Base-by-base conservation (phyloP, 2,329 filamentous ascomycete genomes). In the Colletotrichum chlorophyti region DNA sequence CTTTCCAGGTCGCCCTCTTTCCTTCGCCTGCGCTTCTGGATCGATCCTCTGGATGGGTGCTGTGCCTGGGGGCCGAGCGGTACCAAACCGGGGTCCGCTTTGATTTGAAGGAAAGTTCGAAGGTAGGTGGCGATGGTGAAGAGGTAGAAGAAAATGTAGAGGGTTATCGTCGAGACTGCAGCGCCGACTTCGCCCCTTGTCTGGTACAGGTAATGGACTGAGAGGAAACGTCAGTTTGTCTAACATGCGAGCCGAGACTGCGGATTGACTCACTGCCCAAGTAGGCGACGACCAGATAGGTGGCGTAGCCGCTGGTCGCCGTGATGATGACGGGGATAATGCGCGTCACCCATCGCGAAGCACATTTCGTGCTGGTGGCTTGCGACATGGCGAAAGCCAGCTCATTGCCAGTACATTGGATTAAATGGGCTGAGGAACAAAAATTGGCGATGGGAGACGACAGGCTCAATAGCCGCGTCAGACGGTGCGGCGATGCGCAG, bases 91-190 rank as follows among this genome's bases (percentile, higher is more conserved):
- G 93, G 89, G 64, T 93, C 84, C 64, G 79, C 79, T 58, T 85
- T 82, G 47, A 96, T 87, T 29, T 84, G 83, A 62, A 86, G 76
- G 37, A 93, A 72, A 9, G 93, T 83, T 62, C 93, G 89, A 17
- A 90, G 68, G 72, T 96, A 97, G 17, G 88, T 82, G 27, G 79
- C 66, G 21, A 88, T 69, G 67, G 92, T 83, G 26, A 89, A 79
- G 14, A 90, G 65, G 40, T 97, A 78, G 51, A 96, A 79, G 50
- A 93, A 49, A 67, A 89, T 90, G 74, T 91, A 93, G 21, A 93
- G 73, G 24, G 86, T 83, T 40, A 96, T 78, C 53, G 97, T 83
- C 11, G 84, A 85, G 57, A 89, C 83, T 37, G 87, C 91, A 26
- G 86, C 76, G 51, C 83, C 81, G 58, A 76, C 60, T 69, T 76